Conservation (phyloP, 352 stramenopile species). For the Aphanomyces cochlioides region DNA sequence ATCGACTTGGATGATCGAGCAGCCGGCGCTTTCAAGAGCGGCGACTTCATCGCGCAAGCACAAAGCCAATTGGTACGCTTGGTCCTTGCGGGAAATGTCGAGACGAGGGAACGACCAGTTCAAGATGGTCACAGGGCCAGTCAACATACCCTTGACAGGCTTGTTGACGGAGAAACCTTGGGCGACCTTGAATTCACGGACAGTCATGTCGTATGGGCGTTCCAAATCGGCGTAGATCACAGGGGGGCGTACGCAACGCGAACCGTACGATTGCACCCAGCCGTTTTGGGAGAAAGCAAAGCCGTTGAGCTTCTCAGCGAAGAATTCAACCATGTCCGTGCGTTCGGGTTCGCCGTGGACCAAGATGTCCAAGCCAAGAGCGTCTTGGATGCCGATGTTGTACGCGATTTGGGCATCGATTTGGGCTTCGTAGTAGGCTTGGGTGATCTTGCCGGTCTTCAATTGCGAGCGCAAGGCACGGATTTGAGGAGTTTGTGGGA, state of each 20-base stretch:
- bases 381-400: slow-evolving; percentile 90
- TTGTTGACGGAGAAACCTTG: slow-evolving; percentile 83
- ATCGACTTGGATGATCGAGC: slow-evolving; percentile 88
- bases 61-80: slow-evolving; percentile 87
- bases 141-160: slow-evolving; percentile 93
- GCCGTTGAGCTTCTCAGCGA: slow-evolving; percentile 90
- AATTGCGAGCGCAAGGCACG: slow-evolving; percentile 68
- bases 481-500: slow-evolving; percentile 91
- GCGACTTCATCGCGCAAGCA: slow-evolving; percentile 88
- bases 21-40: slow-evolving; percentile 87
- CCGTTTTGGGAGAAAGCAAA: slow-evolving; percentile 90
- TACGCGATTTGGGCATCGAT: slow-evolving; percentile 92
- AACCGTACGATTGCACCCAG: slow-evolving; percentile 93
- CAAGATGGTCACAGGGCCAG: slow-evolving; percentile 91
- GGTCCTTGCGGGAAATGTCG: slow-evolving; percentile 85
- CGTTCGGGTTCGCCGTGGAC: slow-evolving; percentile 92
- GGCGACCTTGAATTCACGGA: slow-evolving; percentile 87
- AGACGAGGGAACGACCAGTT: slow-evolving; percentile 93
- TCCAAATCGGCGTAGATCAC: slow-evolving; percentile 89
- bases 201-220: slow-evolving; percentile 84
- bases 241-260: slow-evolving; percentile 87
- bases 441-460: slow-evolving; percentile 75
- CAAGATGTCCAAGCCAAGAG: slow-evolving; percentile 88
- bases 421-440: slow-evolving; percentile 73
- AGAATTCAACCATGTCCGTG: slow-evolving; percentile 96